Evolutionary conservation across 2,329 filamentous ascomycete species (phyloP).

Genomic region (Fusarium sarcochroum): DNA sequence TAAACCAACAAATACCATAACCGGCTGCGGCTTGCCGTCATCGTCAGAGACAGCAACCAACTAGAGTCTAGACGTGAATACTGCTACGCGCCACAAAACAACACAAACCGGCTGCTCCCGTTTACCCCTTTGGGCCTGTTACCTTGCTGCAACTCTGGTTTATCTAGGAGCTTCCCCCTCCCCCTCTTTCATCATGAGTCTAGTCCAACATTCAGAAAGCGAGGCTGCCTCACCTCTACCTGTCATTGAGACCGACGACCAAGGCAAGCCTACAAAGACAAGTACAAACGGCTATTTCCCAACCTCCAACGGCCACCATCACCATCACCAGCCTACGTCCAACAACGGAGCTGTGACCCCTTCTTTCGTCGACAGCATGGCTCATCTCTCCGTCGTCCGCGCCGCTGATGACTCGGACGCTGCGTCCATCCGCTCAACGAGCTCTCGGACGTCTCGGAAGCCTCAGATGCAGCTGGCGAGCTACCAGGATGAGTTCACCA

Average conservation of each 20-base stretch:
- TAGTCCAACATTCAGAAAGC: slow-evolving; percentile 35
- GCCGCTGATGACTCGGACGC: slow-evolving; percentile 54
- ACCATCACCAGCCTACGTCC: slow-evolving; percentile 43
- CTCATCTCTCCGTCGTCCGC: slow-evolving; percentile 63
- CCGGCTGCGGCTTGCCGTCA: slow-evolving; percentile 39
- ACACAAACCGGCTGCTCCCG: slow-evolving; percentile 29
- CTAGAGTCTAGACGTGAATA: slow-evolving; percentile 2
- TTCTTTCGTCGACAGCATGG: slow-evolving; percentile 57
- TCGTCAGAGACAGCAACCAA: slow-evolving; percentile 29
- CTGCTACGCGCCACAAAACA: slow-evolving; percentile 28
- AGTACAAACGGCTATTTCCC: slow-evolving; percentile 50
- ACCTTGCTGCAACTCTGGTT: slow-evolving; percentile 7
- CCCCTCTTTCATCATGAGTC: slow-evolving; percentile 45
- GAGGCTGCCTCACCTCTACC: slow-evolving; percentile 46
- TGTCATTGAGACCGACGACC: slow-evolving; percentile 53
- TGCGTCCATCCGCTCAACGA: slow-evolving; percentile 45
- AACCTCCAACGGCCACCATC: slow-evolving; percentile 32
- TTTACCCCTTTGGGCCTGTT: slow-evolving; percentile 23
- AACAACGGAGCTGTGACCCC: slow-evolving; percentile 42
- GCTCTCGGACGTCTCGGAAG: slow-evolving; percentile 43
- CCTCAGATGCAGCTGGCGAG: slow-evolving; percentile 63
- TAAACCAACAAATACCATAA: slow-evolving; percentile 1
- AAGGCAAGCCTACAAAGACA: slow-evolving; percentile 38
- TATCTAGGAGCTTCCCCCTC: slow-evolving; percentile 15
- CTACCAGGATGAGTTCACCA: slow-evolving; percentile 73